Percentiles rank a stretch among this genome's conserved stretches.
phyloP scores from a whole-genome alignment of 805 yeast genomes.

The Schizosaccharomyces pombe region DNA sequence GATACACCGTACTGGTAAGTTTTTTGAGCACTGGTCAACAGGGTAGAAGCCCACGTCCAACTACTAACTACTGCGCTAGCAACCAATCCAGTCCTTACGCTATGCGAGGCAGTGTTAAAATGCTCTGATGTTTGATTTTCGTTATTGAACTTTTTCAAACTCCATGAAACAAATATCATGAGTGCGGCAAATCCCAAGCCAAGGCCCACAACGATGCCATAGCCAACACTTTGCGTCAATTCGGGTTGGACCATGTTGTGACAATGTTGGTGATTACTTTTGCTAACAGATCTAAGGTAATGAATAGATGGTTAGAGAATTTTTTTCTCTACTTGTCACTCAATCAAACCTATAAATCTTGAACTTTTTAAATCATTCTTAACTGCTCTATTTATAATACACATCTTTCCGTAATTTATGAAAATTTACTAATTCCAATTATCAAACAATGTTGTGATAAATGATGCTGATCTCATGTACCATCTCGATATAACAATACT shows the following conservation, averaged over 20 bases:
- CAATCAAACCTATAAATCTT: too few relatives aligned
- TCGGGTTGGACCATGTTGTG: constrained; percentile 10
- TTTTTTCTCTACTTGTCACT: too few relatives aligned
- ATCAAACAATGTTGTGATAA: too few relatives aligned
- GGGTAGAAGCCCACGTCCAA: constrained; percentile 86
- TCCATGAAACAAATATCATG: constrained; percentile 14
- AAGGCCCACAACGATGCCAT: constrained; percentile 59
- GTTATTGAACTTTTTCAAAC: constrained; percentile 38
- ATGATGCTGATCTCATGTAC: too few relatives aligned
- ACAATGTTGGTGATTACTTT: background rate
- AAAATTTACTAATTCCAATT: too few relatives aligned
- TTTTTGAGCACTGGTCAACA: constrained; percentile 52
- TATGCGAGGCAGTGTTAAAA: constrained; percentile 77
- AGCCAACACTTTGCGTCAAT: constrained; percentile 54
- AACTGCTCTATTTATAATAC: too few relatives aligned
- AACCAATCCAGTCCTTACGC: constrained; percentile 63
- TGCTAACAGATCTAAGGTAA: background rate
- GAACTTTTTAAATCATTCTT: too few relatives aligned
- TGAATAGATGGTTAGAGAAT: background rate
- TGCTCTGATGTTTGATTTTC: constrained; percentile 84
- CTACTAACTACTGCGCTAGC: constrained; percentile 79
- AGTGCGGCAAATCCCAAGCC: constrained; percentile 36
- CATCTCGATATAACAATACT: too few relatives aligned
- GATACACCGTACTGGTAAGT: constrained; percentile 56
- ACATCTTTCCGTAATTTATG: too few relatives aligned